These are phyloP conservation scores for Helichrysum umbraculigerum DNA, from an alignment of 129 eudicot species.

Conservation along the genomic window DNA sequence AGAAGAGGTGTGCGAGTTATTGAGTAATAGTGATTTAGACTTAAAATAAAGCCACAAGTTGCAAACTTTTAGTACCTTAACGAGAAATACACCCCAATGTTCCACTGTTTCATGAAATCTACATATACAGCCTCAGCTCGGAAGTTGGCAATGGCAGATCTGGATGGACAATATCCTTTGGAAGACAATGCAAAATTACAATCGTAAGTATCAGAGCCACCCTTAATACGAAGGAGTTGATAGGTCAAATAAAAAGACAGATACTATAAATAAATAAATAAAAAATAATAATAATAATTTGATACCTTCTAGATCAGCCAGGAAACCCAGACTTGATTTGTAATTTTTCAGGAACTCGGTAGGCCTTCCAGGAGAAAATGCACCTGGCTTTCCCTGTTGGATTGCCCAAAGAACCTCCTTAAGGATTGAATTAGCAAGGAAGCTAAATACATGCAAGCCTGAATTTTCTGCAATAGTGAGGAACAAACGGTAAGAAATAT, in stretches of 20 bases:
- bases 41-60: not conserved
- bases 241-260: not conserved
- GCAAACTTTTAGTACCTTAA: conserved; percentile 52
- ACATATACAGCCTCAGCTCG: conserved; percentile 76
- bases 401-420: conserved; percentile 87
- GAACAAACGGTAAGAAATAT: not conserved
- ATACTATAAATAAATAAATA: conserved; percentile 2
- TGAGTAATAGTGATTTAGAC: not conserved
- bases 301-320: conserved; percentile 86
- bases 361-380: conserved; percentile 98
- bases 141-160: conserved; percentile 73
- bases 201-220: not conserved
- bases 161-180: conserved; percentile 78
- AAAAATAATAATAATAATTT: not conserved
- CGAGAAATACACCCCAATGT: conserved; percentile 91
- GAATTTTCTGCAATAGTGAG: conserved; percentile 74
- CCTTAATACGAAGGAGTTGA: not conserved
- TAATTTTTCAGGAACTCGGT: conserved; percentile 83
- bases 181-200: conserved; percentile 29
- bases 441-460: conserved; percentile 94
- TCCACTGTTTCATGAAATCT: conserved; percentile 97
- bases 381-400: conserved; percentile 89
- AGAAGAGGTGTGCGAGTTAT: too few relatives aligned
- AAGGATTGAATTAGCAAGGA: conserved; percentile 93
- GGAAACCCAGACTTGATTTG: conserved; percentile 77